Base-by-base conservation (phyloP, 2,329 filamentous ascomycete genomes). In the Bipolaris sorokiniana region DNA sequence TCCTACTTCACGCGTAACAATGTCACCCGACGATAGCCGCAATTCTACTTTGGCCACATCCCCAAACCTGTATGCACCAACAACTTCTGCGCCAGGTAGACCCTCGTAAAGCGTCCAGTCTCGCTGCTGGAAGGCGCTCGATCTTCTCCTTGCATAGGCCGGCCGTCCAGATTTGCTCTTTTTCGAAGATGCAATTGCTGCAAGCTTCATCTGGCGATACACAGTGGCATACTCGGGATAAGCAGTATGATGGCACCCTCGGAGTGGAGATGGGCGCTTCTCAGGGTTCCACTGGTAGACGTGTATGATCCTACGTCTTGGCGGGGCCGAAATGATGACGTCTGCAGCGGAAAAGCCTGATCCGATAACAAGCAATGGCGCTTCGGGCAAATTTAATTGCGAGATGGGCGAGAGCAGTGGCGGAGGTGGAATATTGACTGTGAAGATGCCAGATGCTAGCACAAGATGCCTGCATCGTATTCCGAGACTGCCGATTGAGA, bases 281-380 rank as follows among this genome's bases (percentile, higher is more conserved):
- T 84, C 78, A 0, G 84, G 83, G n/a, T 80, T 78, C 85, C 85
- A 88, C 67, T 83, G 83, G 69, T 82, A 88, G 50, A 86, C 69
- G 63, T 88, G 85, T n/a, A 87, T 72, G 41, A 88, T 81, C 51
- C 79, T 82, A 45, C 82, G 81, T n/a, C 74, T 65, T 13, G 76
- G 69, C 26, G 80, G 76, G 18, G 82, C 77, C 5, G 84, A 86
- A 37, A 86, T 82, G 48, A 87, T 86, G 3, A 83, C 77, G 72
- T 88, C 85, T 23, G 85, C 85, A 2, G 85, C 85, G 2, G 84
- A 85, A 70, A 87, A 88, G 0, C 85, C 85, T 7, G 85, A 87
- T 5, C 85, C 85, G 47, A 88, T 78, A 5, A 87, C 81, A 3
- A 88, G 77, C 1, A 86, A 66, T 0, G 84, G 82, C 3, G 71